Percentiles rank a stretch among this genome's conserved stretches.
phyloP scores from a whole-genome alignment of 192 early-diverging fungal species.

The Gaertneriomyces sp. region DNA sequence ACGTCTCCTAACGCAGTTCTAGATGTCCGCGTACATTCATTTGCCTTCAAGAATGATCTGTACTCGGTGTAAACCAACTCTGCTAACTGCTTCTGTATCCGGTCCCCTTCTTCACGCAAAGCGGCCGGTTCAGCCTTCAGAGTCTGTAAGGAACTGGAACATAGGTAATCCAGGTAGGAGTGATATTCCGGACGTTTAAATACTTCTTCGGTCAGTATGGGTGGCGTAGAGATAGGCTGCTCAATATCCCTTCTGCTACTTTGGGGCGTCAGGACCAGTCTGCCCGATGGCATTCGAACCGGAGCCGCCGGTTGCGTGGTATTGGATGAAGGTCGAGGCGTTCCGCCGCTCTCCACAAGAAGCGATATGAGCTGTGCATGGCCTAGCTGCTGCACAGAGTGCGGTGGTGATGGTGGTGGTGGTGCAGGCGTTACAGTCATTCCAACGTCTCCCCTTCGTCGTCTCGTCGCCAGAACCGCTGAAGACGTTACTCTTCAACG shows the following conservation, averaged over 20 bases:
- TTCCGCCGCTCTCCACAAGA: too few species aligned
- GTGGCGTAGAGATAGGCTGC: too few species aligned
- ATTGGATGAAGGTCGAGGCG: background rate
- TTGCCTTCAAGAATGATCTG: slow-evolving; percentile 62
- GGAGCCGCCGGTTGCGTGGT: background rate
- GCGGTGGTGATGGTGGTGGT: too few species aligned
- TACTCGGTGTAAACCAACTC: slow-evolving; percentile 66
- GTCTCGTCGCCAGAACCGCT: too few species aligned
- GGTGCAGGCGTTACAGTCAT: too few species aligned
- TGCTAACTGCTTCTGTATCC: slow-evolving; percentile 57
- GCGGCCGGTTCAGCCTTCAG: slow-evolving; percentile 55
- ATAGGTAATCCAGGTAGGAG: slow-evolving; percentile 59
- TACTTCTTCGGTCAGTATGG: slow-evolving; percentile 14
- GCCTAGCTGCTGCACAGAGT: too few species aligned
- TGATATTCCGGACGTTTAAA: slow-evolving; percentile 26
- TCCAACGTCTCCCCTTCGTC: too few species aligned
- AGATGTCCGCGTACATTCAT: slow-evolving; percentile 52
- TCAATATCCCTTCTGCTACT: too few species aligned
- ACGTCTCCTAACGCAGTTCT: slow-evolving; percentile 49
- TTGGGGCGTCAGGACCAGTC: background rate
- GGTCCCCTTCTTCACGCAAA: slow-evolving; percentile 49
- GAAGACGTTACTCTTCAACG: too few species aligned
- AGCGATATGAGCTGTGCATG: too few species aligned
- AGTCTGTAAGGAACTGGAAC: slow-evolving; percentile 56
- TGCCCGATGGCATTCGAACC: background rate